Conservation (phyloP, 1,139 yeast species). For the Sugiyamaella paludigena region DNA sequence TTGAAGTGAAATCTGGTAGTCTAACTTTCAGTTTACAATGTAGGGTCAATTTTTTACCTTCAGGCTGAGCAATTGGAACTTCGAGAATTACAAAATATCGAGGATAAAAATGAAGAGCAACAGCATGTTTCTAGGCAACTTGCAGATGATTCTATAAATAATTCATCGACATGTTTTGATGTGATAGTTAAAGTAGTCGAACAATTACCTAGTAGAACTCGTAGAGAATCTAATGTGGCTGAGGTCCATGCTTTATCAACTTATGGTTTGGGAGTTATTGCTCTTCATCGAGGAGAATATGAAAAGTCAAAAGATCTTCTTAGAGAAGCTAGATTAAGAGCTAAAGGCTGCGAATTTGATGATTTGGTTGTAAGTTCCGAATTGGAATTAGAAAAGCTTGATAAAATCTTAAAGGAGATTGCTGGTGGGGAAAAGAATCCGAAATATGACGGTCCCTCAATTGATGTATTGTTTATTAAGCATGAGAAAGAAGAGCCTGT, state of each 20-base stretch:
- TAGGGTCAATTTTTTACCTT: slow-evolving; percentile 68
- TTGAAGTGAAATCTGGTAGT: background rate
- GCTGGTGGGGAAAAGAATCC: slow-evolving; percentile 17
- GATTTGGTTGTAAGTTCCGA: slow-evolving; percentile 67
- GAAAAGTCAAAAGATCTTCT: slow-evolving; percentile 60
- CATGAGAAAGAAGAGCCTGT: slow-evolving; percentile 16
- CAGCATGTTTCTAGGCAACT: slow-evolving; percentile 9
- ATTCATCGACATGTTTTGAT: slow-evolving; percentile 27
- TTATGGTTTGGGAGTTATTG: slow-evolving; percentile 80
- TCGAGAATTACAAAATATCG: slow-evolving; percentile 38
- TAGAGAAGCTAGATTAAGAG: slow-evolving; percentile 69
- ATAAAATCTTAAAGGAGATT: slow-evolving; percentile 27
- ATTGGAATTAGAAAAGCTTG: slow-evolving; percentile 55
- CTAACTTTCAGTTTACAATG: slow-evolving; percentile 50
- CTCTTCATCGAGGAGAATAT: slow-evolving; percentile 55
- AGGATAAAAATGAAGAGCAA: slow-evolving; percentile 29
- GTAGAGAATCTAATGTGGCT: slow-evolving; percentile 46
- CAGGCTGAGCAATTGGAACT: slow-evolving; percentile 68
- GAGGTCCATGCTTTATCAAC: slow-evolving; percentile 78
- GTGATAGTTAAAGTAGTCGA: slow-evolving; percentile 54
- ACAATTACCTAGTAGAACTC: slow-evolving; percentile 45
- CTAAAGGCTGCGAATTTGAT: slow-evolving; percentile 62
- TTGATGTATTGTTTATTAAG: slow-evolving; percentile 27
- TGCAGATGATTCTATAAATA: slow-evolving; percentile 26
- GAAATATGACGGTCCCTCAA: slow-evolving; percentile 22